Evolutionary conservation across 257 asterid species (phyloP).

Genomic region (Solanum chilense): DNA sequence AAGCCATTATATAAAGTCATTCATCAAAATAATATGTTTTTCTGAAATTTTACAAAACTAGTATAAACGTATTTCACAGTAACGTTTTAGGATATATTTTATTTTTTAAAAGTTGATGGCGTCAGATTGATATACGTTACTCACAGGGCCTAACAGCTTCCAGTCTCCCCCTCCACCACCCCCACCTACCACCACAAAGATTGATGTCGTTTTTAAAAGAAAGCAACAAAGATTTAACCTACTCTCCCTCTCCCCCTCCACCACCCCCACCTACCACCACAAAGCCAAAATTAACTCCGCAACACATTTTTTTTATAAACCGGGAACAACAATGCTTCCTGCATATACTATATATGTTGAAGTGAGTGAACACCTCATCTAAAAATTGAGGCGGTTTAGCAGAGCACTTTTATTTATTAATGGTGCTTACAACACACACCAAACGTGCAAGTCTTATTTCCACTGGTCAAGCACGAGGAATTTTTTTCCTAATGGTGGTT

Average conservation of each 20-base stretch:
- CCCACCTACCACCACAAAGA: no score
- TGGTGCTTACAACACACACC: neutral
- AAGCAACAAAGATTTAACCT: neutral
- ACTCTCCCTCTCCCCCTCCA: no score
- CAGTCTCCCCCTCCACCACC: no score
- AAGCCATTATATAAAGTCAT: no score
- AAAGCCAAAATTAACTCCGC: neutral
- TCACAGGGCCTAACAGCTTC: no score
- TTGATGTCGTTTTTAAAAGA: no score
- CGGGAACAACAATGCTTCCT: neutral
- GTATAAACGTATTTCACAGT: no score
- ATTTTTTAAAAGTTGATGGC: no score
- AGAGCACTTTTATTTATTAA: neutral
- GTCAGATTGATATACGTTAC: no score
- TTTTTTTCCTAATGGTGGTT: neutral
- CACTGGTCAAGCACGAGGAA: neutral
- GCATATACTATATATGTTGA: neutral
- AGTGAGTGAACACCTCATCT: neutral
- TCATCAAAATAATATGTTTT: no score
- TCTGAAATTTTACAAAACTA: no score
- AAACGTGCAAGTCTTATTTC: neutral
- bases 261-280: neutral
- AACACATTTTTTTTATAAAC: neutral
- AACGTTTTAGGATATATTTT: no score
- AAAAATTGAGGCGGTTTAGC: neutral